Percentiles rank a stretch among this genome's conserved stretches.
phyloP scores from a whole-genome alignment of 495 filamentous ascomycete species.

The Annulohypoxylon maeteangense region DNA sequence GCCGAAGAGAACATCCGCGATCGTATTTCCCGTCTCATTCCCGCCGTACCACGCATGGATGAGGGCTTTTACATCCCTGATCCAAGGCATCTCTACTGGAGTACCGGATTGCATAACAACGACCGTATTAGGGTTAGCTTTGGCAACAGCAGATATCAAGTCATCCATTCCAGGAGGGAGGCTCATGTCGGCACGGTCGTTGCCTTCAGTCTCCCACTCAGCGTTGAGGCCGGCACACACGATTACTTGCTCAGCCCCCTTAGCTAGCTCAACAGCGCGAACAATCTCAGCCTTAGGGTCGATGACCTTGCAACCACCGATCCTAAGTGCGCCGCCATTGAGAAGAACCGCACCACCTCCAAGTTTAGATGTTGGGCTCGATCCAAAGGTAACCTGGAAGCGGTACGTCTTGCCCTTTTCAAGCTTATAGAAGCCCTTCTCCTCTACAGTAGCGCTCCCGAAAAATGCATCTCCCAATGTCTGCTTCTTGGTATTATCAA shows the following conservation, averaged over 20 bases:
- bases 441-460: slow-evolving; percentile 68
- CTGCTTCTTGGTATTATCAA: slow-evolving; percentile 74
- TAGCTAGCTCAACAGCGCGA: slow-evolving; percentile 70
- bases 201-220: slow-evolving; percentile 81
- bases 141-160: slow-evolving; percentile 65
- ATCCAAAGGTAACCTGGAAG: slow-evolving; percentile 72
- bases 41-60: slow-evolving; percentile 75
- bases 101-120: slow-evolving; percentile 78
- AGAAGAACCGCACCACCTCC: slow-evolving; percentile 63
- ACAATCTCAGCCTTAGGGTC: slow-evolving; percentile 67
- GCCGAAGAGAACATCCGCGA: slow-evolving; percentile 75
- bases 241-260: slow-evolving; percentile 72
- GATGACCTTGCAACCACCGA: slow-evolving; percentile 69
- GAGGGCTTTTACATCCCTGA: slow-evolving; percentile 61
- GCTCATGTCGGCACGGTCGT: slow-evolving; percentile 74
- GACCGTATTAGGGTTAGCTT: slow-evolving; percentile 69
- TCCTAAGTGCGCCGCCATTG: slow-evolving; percentile 71
- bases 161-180: slow-evolving; percentile 69
- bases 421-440: slow-evolving; percentile 64
- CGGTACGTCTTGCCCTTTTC: slow-evolving; percentile 70
- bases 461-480: slow-evolving; percentile 70
- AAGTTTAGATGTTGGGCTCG: slow-evolving; percentile 69
- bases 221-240: slow-evolving; percentile 74
- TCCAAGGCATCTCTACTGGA: slow-evolving; percentile 79
- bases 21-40: slow-evolving; percentile 73